Evolutionary conservation across 2,329 filamentous ascomycete genomes (phyloP).

Genomic region (Claviceps fusiformis): DNA sequence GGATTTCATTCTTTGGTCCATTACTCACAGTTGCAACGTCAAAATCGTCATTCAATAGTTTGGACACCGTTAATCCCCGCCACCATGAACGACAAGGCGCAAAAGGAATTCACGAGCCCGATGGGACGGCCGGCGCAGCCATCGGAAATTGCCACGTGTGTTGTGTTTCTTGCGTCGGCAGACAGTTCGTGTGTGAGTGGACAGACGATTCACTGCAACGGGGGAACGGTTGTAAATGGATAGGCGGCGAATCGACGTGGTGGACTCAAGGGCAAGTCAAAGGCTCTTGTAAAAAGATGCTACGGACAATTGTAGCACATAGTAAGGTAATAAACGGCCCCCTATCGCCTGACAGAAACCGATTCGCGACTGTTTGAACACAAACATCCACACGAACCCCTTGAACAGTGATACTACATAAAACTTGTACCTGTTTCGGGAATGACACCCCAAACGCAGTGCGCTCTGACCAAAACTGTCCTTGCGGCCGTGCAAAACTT

Average conservation of each 20-base stretch:
- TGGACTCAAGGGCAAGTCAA: too few relatives aligned
- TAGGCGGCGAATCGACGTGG: neutral
- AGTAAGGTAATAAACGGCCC: too few relatives aligned
- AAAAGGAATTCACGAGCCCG: conserved; percentile 59
- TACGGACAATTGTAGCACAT: too few relatives aligned
- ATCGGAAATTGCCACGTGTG: conserved; percentile 67
- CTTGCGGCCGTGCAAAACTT: too few relatives aligned
- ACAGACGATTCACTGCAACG: conserved; percentile 46
- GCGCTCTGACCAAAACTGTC: too few relatives aligned
- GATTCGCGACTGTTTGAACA: too few relatives aligned
- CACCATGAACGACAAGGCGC: conserved; percentile 56
- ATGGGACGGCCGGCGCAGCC: conserved; percentile 71
- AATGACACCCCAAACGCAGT: too few relatives aligned
- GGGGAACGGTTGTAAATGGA: conserved; percentile 34
- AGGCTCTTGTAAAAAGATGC: too few relatives aligned
- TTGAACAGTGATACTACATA: too few relatives aligned
- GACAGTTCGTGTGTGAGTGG: conserved; percentile 65
- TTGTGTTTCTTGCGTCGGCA: conserved; percentile 64
- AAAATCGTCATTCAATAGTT: conserved; percentile 24
- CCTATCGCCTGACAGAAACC: too few relatives aligned
- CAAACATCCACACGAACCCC: too few relatives aligned
- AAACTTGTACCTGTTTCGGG: too few relatives aligned
- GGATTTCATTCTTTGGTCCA: neutral
- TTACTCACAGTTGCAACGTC: neutral
- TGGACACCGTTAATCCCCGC: conserved; percentile 65